Conservation (phyloP, 352 stramenopile species). For the Globisporangium cylindrosporum region DNA sequence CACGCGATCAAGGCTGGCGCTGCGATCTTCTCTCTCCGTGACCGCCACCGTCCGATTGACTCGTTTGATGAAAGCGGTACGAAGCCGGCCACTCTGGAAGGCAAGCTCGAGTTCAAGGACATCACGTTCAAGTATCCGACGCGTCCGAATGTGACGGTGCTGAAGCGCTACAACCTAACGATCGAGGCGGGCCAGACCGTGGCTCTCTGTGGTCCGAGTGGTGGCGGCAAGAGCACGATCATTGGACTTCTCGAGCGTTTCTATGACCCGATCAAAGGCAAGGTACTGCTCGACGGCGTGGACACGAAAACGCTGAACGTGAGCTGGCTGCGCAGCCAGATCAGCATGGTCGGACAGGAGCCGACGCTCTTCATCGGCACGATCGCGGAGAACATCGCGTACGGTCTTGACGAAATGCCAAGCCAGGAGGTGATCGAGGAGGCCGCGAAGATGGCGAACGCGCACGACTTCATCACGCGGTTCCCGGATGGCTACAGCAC, state of each 20-base stretch:
- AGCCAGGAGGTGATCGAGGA: constrained; percentile 47
- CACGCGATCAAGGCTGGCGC: constrained; percentile 25
- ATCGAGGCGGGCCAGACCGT: not conserved
- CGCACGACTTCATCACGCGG: constrained; percentile 79
- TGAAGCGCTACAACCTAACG: not conserved
- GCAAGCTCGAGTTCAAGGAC: constrained; percentile 20
- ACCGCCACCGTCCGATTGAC: constrained; percentile 15
- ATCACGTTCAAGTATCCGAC: constrained; percentile 8
- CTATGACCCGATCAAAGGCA: not conserved
- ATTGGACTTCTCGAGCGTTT: not conserved
- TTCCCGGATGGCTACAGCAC: constrained; percentile 88
- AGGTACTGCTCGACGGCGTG: constrained; percentile 16
- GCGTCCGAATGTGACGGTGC: not conserved
- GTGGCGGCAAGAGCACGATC: not conserved
- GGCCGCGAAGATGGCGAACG: constrained; percentile 83
- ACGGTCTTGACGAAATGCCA: constrained; percentile 29
- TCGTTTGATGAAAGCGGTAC: constrained; percentile 7
- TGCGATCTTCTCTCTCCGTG: not conserved
- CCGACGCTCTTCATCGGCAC: constrained; percentile 3
- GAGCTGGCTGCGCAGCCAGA: not conserved
- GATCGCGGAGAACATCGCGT: constrained; percentile 15
- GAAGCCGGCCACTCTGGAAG: constrained; percentile 8
- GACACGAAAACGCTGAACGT: constrained; percentile 15
- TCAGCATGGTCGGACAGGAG: not conserved
- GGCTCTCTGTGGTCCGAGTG: not conserved